phyloP scores from a whole-genome alignment of 2,329 filamentous ascomycete genomes.

The Bertia moriformis region DNA sequence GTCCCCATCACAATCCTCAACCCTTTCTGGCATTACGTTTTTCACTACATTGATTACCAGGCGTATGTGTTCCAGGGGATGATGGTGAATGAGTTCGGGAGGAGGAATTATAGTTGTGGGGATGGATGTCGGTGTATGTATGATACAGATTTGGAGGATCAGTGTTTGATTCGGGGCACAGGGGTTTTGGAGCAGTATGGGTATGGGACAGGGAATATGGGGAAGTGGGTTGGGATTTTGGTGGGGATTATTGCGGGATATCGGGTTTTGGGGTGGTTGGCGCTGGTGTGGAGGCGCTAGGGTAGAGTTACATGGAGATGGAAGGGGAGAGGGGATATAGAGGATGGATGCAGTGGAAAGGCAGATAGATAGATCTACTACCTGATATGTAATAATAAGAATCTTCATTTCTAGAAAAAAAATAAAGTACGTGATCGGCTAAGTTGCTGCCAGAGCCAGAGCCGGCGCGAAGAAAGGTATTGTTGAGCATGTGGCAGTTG shows the following conservation, averaged over 20 bases:
- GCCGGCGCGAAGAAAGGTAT: no score
- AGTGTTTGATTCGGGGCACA: constrained; percentile 58
- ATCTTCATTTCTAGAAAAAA: no score
- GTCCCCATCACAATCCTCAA: constrained; percentile 61
- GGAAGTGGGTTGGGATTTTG: constrained; percentile 64
- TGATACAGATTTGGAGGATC: constrained; percentile 37
- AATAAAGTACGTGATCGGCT: no score
- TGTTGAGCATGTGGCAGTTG: no score
- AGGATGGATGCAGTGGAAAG: neutral
- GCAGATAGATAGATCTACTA: no score
- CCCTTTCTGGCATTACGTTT: constrained; percentile 73
- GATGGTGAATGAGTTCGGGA: constrained; percentile 76
- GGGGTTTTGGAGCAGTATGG: constrained; percentile 58
- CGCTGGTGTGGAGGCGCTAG: constrained; percentile 22
- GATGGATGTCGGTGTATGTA: constrained; percentile 57
- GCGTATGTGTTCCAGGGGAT: constrained; percentile 77
- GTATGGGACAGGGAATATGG: constrained; percentile 47
- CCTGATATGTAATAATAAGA: no score
- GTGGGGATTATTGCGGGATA: constrained; percentile 64
- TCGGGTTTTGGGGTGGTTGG: constrained; percentile 52
- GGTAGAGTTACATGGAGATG: neutral
- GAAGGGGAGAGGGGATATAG: neutral
- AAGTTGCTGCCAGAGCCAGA: no score
- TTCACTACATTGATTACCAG: constrained; percentile 82
- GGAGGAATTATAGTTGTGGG: constrained; percentile 10